Evolutionary conservation across 2,329 filamentous ascomycete genomes (phyloP).

Genomic region (Clonostachys byssicola): DNA sequence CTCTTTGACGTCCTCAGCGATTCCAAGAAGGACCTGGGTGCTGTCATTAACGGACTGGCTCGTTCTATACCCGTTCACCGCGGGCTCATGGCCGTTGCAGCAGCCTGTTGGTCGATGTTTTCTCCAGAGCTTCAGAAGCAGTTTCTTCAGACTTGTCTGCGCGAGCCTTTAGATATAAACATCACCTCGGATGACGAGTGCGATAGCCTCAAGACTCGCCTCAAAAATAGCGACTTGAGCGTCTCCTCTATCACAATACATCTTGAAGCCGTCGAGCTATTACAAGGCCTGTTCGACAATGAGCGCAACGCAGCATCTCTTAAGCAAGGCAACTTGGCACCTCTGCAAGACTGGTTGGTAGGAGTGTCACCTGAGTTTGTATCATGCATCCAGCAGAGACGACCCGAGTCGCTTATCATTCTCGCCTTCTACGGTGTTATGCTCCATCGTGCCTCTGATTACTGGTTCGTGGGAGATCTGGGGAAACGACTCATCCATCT

Average conservation of each 20-base stretch:
- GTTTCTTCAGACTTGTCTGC: background rate
- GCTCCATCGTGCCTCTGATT: slow-evolving; percentile 22
- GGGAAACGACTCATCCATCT: slow-evolving; percentile 18
- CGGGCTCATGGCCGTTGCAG: slow-evolving; percentile 13
- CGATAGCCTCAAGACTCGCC: background rate
- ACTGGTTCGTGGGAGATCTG: slow-evolving; percentile 22
- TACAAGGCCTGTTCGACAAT: slow-evolving; percentile 23
- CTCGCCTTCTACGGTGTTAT: slow-evolving; percentile 34
- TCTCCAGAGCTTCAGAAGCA: no score
- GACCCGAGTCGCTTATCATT: slow-evolving; percentile 28
- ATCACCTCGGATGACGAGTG: background rate
- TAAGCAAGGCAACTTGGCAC: background rate
- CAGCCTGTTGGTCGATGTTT: no score
- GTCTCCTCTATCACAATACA: slow-evolving; percentile 7
- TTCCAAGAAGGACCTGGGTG: slow-evolving; percentile 14
- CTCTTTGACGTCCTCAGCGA: slow-evolving; percentile 29
- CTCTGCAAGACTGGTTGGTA: slow-evolving; percentile 1
- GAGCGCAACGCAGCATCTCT: slow-evolving; percentile 11
- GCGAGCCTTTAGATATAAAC: slow-evolving; percentile 1
- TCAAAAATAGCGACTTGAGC: slow-evolving; percentile 10
- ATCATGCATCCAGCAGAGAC: slow-evolving; percentile 19
- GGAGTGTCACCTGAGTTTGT: slow-evolving; percentile 18
- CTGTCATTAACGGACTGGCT: slow-evolving; percentile 18
- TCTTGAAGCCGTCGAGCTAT: slow-evolving; percentile 11
- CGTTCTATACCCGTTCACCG: slow-evolving; percentile 24